Conservation (phyloP, 257 asterid species). For the Petunia secreta region DNA sequence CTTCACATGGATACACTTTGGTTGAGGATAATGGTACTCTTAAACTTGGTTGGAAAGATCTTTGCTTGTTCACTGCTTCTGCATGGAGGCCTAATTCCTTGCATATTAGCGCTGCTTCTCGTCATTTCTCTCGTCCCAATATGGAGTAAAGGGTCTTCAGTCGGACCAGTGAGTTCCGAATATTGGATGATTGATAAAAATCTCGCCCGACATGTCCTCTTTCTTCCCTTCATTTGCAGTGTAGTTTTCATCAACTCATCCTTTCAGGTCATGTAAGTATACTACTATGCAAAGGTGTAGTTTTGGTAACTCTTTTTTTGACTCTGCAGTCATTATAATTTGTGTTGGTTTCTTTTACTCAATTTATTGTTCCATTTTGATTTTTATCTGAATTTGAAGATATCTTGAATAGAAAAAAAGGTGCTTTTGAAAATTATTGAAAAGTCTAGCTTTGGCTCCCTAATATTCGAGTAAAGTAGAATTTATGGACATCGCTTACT, state of each 20-base stretch:
- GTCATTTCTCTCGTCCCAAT: conserved; percentile 29
- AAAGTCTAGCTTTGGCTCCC: neutral
- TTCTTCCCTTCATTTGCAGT: neutral
- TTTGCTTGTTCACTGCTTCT: conserved; percentile 95
- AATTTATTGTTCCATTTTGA: neutral
- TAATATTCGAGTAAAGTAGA: neutral
- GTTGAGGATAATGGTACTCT: conserved; percentile 94
- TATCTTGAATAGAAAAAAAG: neutral
- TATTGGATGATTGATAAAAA: neutral
- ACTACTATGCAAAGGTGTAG: neutral
- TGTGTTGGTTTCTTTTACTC: neutral
- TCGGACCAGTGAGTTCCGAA: neutral
- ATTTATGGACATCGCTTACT: neutral
- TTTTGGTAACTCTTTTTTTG: neutral
- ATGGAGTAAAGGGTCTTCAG: conserved; percentile 10
- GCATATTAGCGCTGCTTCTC: conserved; percentile 15
- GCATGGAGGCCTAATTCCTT: conserved; percentile 77
- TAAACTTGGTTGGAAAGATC: conserved; percentile 98
- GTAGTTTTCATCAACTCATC: neutral
- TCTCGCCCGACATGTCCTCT: too few species aligned
- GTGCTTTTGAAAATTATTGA: neutral
- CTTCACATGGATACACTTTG: conserved; percentile 86
- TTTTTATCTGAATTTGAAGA: neutral
- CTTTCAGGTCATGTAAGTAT: conserved; percentile 4
- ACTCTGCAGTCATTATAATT: neutral